A percentile compares a stretch with the other conserved stretches of the same genome.
Conservation (phyloP, 1,284 basidiomycete species). For the Grifola frondosa region DNA sequence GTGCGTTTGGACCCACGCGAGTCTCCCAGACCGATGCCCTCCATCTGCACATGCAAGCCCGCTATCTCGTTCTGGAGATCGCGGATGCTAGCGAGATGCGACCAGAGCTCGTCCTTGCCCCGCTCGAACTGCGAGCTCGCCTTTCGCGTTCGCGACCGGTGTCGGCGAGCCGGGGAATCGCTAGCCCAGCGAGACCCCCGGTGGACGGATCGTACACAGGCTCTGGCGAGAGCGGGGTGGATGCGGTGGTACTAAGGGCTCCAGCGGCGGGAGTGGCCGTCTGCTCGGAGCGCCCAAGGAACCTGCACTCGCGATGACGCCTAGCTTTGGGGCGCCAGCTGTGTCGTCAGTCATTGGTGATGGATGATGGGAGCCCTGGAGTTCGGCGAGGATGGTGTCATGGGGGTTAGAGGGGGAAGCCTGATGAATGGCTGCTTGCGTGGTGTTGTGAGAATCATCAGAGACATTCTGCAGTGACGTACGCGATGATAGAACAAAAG, state of each 20-base stretch:
- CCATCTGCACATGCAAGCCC: constrained; percentile 70
- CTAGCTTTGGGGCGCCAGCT: constrained; percentile 16
- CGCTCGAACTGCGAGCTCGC: constrained; percentile 25
- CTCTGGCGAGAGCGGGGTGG: constrained; percentile 29
- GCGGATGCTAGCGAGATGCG: constrained; percentile 60
- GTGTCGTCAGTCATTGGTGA: constrained; percentile 10
- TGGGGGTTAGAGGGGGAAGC: constrained; percentile 53
- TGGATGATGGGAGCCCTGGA: constrained; percentile 35
- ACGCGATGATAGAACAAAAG: constrained; percentile 5
- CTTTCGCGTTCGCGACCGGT: constrained; percentile 19
- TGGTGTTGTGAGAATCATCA: constrained; percentile 2
- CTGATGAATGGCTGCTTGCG: constrained; percentile 11
- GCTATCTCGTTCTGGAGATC: constrained; percentile 71
- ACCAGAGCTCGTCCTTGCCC: constrained; percentile 59
- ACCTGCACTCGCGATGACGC: constrained; percentile 19
- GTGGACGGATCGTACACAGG: constrained; percentile 51
- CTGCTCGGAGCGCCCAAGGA: constrained; percentile 20
- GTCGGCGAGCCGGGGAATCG: constrained; percentile 30
- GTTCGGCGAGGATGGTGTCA: constrained; percentile 54
- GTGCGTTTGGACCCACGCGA: constrained; percentile 22
- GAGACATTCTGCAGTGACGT: constrained; percentile 3
- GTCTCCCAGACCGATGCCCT: constrained; percentile 48
- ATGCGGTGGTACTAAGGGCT: constrained; percentile 17
- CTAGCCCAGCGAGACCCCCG: constrained; percentile 41
- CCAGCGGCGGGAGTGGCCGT: constrained; percentile 24